A percentile compares a stretch with the other conserved stretches of the same genome.
phyloP scores from a whole-genome alignment of 2,329 filamentous ascomycete genomes.

The Tolypocladium tropicale region DNA sequence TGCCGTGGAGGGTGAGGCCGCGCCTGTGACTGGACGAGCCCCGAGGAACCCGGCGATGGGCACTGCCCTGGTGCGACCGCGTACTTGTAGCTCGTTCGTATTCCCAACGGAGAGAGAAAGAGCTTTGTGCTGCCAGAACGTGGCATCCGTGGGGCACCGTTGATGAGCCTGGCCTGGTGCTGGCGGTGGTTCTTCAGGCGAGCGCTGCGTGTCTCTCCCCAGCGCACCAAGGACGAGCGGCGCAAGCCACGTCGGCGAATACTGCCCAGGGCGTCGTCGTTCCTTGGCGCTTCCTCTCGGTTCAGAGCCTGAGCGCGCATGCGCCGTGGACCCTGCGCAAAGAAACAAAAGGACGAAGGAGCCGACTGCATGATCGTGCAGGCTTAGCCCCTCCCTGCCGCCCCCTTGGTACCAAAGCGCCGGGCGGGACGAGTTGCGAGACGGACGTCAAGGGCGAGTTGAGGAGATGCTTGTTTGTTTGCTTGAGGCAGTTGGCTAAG shows the following conservation, averaged over 20 bases:
- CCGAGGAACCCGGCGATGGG: neutral
- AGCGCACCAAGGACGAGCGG: neutral
- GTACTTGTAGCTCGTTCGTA: no score
- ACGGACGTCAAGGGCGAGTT: no score
- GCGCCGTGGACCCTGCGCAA: no score
- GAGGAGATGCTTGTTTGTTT: no score
- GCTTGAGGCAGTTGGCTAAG: no score
- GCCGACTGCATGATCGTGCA: no score
- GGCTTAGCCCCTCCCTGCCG: no score
- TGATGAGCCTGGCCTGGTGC: neutral
- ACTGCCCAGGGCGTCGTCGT: neutral
- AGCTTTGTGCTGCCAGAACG: neutral
- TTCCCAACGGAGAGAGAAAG: neutral
- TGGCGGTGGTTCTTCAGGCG: neutral
- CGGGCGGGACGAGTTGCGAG: no score
- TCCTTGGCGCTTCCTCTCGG: neutral
- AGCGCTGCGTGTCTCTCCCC: neutral
- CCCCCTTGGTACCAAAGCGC: no score
- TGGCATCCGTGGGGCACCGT: neutral
- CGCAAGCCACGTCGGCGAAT: neutral
- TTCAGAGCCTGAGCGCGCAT: neutral
- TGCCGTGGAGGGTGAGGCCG: neutral
- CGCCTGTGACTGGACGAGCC: neutral
- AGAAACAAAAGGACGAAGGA: no score
- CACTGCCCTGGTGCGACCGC: neutral